These are phyloP conservation scores for Mycosarcoma maydis DNA, from an alignment of 1,284 basidiomycete species.

Conservation along the genomic window DNA sequence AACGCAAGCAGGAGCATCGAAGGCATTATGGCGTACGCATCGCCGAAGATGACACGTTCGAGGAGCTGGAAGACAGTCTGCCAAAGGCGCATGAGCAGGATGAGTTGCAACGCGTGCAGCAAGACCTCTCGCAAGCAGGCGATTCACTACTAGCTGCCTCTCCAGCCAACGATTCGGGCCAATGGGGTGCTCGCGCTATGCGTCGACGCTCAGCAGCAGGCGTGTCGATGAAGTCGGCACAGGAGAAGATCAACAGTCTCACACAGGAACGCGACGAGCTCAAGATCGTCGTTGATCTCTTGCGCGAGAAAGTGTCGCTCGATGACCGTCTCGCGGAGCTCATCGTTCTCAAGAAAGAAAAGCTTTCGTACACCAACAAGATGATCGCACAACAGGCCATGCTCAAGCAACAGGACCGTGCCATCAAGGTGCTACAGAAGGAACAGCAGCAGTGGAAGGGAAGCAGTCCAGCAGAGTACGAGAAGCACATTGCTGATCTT, in stretches of 20 bases:
- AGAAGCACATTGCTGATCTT: constrained; percentile 38
- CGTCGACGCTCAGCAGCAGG: constrained; percentile 54
- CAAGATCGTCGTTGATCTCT: constrained; percentile 64
- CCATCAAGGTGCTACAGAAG: constrained; percentile 59
- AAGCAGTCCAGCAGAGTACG: constrained; percentile 31
- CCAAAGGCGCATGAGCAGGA: constrained; percentile 39
- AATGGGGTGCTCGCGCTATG: constrained; percentile 59
- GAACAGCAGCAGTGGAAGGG: constrained; percentile 58
- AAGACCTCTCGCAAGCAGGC: constrained; percentile 47
- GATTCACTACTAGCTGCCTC: constrained; percentile 40
- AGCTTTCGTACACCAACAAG: constrained; percentile 59
- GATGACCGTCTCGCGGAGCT: constrained; percentile 59
- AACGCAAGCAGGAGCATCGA: constrained; percentile 47
- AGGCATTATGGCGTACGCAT: constrained; percentile 49
- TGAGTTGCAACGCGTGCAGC: constrained; percentile 47
- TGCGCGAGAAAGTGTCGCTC: constrained; percentile 60
- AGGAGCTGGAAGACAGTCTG: constrained; percentile 53
- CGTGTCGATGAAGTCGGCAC: constrained; percentile 61
- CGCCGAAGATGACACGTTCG: constrained; percentile 48
- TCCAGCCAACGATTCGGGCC: constrained; percentile 44
- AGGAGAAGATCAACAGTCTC: constrained; percentile 62
- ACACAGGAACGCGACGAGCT: constrained; percentile 64
- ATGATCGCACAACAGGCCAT: constrained; percentile 58
- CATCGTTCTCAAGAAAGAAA: constrained; percentile 61
- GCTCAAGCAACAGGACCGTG: constrained; percentile 61